Percentiles rank a stretch among this genome's conserved stretches.
Evolutionary conservation across 495 filamentous ascomycete species (phyloP).

Genomic region (Daldinia concentrica): DNA sequence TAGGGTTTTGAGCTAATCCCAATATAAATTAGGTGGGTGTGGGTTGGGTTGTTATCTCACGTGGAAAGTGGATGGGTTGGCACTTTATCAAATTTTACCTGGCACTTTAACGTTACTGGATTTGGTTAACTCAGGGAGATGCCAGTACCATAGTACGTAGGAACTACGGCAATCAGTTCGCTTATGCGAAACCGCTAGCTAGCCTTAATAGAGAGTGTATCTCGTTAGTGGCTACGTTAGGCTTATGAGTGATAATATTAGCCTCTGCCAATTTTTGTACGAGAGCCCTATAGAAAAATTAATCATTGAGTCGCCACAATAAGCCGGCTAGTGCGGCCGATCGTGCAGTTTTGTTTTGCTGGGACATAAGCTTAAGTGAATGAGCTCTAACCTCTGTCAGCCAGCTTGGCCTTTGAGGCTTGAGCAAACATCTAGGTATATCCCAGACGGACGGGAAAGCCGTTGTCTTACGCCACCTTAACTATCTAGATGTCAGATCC

Average conservation of each 20-base stretch:
- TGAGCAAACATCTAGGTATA: slow-evolving; percentile 1
- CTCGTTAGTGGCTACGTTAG: slow-evolving; percentile 4
- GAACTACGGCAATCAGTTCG: not conserved
- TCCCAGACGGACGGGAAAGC: slow-evolving; percentile 15
- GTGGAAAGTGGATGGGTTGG: too few relatives aligned
- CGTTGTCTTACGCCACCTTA: slow-evolving; percentile 17
- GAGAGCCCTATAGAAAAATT: not conserved
- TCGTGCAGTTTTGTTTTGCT: slow-evolving; percentile 17
- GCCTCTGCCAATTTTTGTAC: not conserved
- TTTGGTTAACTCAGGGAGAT: slow-evolving; percentile 6
- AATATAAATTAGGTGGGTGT: too few relatives aligned
- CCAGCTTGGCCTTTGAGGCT: not conserved
- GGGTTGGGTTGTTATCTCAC: too few relatives aligned
- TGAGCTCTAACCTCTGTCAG: not conserved
- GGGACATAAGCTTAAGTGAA: slow-evolving; percentile 5
- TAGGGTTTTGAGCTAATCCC: too few relatives aligned
- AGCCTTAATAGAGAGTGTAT: slow-evolving; percentile 7
- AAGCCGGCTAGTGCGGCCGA: slow-evolving; percentile 25
- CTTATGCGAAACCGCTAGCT: slow-evolving; percentile 3
- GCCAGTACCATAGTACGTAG: not conserved
- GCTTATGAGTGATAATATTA: not conserved
- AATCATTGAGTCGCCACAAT: slow-evolving; percentile 25
- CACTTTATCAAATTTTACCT: too few relatives aligned
- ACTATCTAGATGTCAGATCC: slow-evolving; percentile 23
- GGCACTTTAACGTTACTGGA: too few relatives aligned